Conservation (phyloP, 2,329 filamentous ascomycete genomes). For the Ceratocystis diversiconidia region DNA sequence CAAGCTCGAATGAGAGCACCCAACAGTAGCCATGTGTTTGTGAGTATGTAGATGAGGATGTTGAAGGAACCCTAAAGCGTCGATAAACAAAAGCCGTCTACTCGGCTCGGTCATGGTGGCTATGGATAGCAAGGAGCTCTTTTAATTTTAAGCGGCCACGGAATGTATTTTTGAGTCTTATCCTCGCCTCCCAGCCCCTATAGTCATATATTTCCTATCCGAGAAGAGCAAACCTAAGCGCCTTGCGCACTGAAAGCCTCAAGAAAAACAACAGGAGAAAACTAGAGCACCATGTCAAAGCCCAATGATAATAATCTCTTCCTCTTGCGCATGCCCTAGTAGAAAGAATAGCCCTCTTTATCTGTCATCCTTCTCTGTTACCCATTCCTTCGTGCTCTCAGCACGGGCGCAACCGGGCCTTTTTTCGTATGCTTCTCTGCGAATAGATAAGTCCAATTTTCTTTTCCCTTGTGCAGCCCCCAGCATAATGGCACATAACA, state of each 20-base stretch:
- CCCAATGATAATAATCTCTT: background rate
- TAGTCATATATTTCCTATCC: background rate
- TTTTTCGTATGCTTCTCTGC: background rate
- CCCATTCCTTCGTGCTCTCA: background rate
- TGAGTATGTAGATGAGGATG: background rate
- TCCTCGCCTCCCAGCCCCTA: background rate
- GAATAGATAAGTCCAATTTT: background rate
- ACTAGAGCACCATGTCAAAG: background rate
- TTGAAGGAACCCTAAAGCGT: background rate
- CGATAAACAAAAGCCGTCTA: background rate
- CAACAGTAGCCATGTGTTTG: background rate
- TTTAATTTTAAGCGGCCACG: no score
- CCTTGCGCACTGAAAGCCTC: background rate
- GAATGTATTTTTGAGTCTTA: background rate
- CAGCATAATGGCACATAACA: background rate
- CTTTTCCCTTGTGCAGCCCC: background rate
- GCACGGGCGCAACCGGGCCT: constrained; percentile 3
- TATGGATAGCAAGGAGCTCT: no score
- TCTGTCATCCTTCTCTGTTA: constrained; percentile 5
- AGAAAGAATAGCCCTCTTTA: constrained; percentile 3
- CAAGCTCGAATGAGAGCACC: constrained; percentile 1
- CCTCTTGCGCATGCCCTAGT: background rate
- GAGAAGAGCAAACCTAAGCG: background rate
- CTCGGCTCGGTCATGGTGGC: no score
- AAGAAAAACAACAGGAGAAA: background rate